These are phyloP conservation scores for Boletus vinaceobasis DNA, from an alignment of 768 basidiomycete genomes.

Conservation along the genomic window DNA sequence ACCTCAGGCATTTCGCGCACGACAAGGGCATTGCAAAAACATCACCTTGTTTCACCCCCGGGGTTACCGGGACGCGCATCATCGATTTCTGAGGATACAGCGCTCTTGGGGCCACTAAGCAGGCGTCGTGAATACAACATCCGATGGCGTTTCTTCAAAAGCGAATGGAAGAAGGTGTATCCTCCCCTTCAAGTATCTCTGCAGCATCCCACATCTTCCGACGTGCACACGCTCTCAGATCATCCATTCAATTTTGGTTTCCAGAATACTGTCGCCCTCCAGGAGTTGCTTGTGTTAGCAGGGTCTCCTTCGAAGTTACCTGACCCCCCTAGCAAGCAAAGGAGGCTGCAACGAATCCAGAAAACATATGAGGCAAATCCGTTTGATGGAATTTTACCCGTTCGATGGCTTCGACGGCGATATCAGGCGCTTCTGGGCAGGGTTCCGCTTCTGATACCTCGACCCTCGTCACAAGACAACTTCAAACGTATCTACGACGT, in stretches of 20 bases:
- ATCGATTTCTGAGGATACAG: conserved; percentile 54
- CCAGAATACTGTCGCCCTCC: conserved; percentile 41
- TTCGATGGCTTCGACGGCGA: conserved; percentile 43
- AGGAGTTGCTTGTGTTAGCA: conserved; percentile 46
- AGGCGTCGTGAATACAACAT: conserved; percentile 73
- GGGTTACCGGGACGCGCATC: conserved; percentile 56
- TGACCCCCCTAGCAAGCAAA: conserved; percentile 32
- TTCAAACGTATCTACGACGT: conserved; percentile 27
- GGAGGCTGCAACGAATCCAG: neutral
- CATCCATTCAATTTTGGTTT: conserved; percentile 38
- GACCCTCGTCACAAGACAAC: neutral
- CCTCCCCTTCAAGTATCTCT: conserved; percentile 58
- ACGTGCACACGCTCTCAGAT: conserved; percentile 11
- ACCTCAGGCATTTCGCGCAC: conserved; percentile 45
- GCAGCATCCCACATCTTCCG: conserved; percentile 6
- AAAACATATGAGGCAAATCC: conserved; percentile 1
- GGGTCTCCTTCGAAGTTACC: conserved; percentile 29
- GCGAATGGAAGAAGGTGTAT: conserved; percentile 50
- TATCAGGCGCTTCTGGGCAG: conserved; percentile 59
- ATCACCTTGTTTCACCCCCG: conserved; percentile 47
- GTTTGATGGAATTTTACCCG: conserved; percentile 17
- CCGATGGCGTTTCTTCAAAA: conserved; percentile 60
- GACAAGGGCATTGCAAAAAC: conserved; percentile 42
- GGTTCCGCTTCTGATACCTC: conserved; percentile 53
- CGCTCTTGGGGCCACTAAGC: conserved; percentile 61